Conservation (phyloP, 257 asterid genomes). For the Hygrophila difformis region DNA sequence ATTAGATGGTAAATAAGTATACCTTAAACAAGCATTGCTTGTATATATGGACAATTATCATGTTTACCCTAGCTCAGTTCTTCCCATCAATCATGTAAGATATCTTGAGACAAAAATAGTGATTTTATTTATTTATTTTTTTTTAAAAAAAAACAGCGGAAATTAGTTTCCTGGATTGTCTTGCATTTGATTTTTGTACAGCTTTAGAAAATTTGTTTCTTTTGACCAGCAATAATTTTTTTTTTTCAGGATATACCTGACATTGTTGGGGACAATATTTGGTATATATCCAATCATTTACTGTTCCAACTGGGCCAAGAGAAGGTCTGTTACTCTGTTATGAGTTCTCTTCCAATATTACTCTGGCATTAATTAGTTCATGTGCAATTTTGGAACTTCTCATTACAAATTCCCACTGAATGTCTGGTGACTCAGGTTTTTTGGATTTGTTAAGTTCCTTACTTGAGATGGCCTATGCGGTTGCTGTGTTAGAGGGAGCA, state of each 20-base stretch:
- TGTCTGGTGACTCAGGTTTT: constrained; percentile 38
- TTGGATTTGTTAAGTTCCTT: constrained; percentile 54
- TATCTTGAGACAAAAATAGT: no score
- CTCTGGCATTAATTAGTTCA: no score
- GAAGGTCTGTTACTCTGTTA: constrained; percentile 49
- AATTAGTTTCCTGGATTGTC: not conserved
- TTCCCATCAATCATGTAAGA: no score
- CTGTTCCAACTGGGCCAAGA: constrained; percentile 68
- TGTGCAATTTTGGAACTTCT: no score
- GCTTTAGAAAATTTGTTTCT: not conserved
- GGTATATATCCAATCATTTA: constrained; percentile 70
- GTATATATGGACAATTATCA: no score
- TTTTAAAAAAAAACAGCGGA: no score
- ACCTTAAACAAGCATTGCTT: no score
- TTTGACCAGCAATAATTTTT: constrained; percentile 3
- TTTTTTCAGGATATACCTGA: constrained; percentile 75
- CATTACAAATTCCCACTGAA: no score
- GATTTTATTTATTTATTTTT: no score
- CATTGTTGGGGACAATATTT: constrained; percentile 63
- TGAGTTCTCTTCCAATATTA: no score
- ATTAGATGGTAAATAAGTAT: no score
- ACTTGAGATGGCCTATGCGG: constrained; percentile 55
- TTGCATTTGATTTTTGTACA: not conserved
- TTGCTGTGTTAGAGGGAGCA: constrained; percentile 48
- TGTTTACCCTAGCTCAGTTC: not conserved